Percentiles rank a stretch among this genome's conserved stretches.
These are phyloP conservation scores for Talaromyces sp. DNA, from an alignment of 2,329 filamentous ascomycete genomes.

Conservation along the genomic window DNA sequence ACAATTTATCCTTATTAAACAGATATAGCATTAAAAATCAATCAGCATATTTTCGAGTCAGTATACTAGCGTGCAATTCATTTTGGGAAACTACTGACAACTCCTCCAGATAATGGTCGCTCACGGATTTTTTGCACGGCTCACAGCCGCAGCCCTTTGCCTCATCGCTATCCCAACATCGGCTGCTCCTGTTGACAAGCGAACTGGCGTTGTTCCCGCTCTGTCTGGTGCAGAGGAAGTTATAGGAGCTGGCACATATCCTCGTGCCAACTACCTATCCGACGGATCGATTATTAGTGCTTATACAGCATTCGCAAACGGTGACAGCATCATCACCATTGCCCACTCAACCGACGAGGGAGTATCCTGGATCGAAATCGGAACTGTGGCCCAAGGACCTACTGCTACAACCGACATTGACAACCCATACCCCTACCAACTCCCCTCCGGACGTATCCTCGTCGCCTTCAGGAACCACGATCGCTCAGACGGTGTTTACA, in stretches of 20 bases:
- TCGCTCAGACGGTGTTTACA: neutral
- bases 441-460: conserved; percentile 12
- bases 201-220: neutral
- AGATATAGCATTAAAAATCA: neutral
- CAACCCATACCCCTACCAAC: conserved; percentile 14
- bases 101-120: conserved; percentile 6
- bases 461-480: conserved; percentile 16
- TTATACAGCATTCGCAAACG: neutral
- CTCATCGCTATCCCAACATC: neutral
- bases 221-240: neutral
- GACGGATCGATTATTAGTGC: conserved; percentile 9
- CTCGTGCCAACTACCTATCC: conserved; percentile 8
- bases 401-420: conserved; percentile 9
- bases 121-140: conserved; percentile 9
- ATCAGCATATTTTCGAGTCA: neutral
- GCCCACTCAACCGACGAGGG: conserved; percentile 11
- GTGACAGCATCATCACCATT: conserved; percentile 5
- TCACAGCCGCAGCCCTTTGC: conserved; percentile 8
- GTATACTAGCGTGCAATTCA: neutral
- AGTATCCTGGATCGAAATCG: conserved; percentile 4
- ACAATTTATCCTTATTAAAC: too few species aligned
- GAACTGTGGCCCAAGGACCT: conserved; percentile 1
- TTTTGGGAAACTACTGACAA: neutral
- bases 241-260: conserved; percentile 10
- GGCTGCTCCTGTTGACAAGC: neutral